A percentile compares a stretch with the other conserved stretches of the same genome.
phyloP scores from a whole-genome alignment of 75 land plant genomes.

The Cryptomeria japonica region DNA sequence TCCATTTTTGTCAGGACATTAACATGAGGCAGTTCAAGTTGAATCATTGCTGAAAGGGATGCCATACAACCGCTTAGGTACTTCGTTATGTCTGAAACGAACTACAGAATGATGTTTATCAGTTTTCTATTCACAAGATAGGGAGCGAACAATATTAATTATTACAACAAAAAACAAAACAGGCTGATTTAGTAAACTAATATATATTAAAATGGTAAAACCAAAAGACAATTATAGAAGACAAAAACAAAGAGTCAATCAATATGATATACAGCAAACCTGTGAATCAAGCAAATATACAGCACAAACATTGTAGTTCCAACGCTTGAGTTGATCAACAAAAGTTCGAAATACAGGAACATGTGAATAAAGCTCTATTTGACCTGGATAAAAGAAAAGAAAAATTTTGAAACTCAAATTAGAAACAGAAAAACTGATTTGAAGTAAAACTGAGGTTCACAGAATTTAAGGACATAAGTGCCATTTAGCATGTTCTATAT shows the following conservation, averaged over 20 bases:
- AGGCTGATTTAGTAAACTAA: background rate
- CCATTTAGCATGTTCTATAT: background rate
- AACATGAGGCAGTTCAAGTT: slow-evolving; percentile 91
- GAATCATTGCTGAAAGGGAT: slow-evolving; percentile 97
- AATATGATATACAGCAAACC: slow-evolving; percentile 33
- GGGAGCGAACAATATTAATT: background rate
- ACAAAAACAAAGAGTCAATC: background rate
- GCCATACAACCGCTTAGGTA: slow-evolving; percentile 97
- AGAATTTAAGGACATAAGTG: background rate
- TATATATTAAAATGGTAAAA: background rate
- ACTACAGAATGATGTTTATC: slow-evolving; percentile 43
- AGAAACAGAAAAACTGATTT: background rate
- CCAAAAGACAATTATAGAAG: background rate
- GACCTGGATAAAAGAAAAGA: slow-evolving; percentile 48
- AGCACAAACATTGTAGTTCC: slow-evolving; percentile 92
- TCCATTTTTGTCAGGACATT: slow-evolving; percentile 97
- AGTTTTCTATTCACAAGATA: background rate
- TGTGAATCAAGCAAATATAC: slow-evolving; percentile 99
- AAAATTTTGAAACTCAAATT: background rate
- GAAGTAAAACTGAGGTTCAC: background rate
- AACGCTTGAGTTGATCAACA: slow-evolving; percentile 91
- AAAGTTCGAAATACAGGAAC: slow-evolving; percentile 84
- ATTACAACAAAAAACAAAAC: background rate
- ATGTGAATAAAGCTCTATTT: slow-evolving; percentile 96
- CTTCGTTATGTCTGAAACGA: slow-evolving; percentile 96